Evolutionary conservation across 768 basidiomycete genomes (phyloP).

Genomic region (Tricholoma sp.): DNA sequence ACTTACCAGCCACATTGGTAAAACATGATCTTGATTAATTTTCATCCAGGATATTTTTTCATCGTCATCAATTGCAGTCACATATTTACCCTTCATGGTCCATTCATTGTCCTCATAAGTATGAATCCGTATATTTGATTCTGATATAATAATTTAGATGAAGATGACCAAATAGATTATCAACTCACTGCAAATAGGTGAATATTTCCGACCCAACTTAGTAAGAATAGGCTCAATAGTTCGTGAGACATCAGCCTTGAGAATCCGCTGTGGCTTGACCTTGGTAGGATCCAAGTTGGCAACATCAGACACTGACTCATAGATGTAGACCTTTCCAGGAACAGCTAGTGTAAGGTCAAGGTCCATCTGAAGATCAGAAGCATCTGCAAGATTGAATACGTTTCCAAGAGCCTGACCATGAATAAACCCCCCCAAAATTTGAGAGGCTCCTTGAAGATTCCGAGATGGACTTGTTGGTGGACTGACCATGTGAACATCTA

Average conservation of each 20-base stretch:
- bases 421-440: background rate
- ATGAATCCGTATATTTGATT: background rate
- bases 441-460: background rate
- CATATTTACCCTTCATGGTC: background rate
- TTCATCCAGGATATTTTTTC: background rate
- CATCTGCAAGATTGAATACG: background rate
- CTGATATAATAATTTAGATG: background rate
- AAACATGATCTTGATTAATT: background rate
- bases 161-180: background rate
- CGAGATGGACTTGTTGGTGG: background rate
- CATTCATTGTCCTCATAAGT: background rate
- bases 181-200: background rate
- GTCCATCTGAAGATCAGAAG: background rate
- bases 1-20: background rate
- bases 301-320: background rate
- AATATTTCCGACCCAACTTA: background rate
- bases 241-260: background rate
- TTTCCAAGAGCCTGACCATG: background rate
- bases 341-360: background rate
- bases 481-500: background rate
- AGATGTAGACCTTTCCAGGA: background rate
- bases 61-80: background rate
- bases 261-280: background rate
- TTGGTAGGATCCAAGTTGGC: background rate
- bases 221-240: background rate